Evolutionary conservation across 371 early-diverging fungal species (phyloP), one percentile per base, ranked within the genome.

Genomic region (Chytridiales sp.): DNA sequence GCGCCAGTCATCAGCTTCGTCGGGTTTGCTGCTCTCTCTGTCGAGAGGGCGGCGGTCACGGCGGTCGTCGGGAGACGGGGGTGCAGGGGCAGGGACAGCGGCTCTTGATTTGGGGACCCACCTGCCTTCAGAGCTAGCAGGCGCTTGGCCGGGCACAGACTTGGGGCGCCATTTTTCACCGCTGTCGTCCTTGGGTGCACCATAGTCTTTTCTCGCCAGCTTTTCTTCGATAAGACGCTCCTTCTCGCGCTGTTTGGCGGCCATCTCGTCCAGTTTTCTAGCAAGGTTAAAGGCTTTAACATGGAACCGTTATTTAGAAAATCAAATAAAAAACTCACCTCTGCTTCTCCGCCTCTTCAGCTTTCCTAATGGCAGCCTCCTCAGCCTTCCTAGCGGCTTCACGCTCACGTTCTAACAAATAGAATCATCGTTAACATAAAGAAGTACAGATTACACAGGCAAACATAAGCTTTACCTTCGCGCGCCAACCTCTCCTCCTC

Each of bases 201-300:
- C 11, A 38, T 9, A 9, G 38, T 17, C 11, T 38, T 8, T 8
- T 17, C 38, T 38, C 38, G 8, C 38, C 8, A 64, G 17, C 34
- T 61, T 64, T 30, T 65, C 66, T 46, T 74, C 74, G 29, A 56
- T 56, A 2, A 44, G 53, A 17, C 63, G 26, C 48, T 73, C 74
- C 9, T 64, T 51, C 54, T 77, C 75, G 8, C 64, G 56, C 43
- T 73, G 73, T 42, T 62, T 67, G 26, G 50, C 64, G 11, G 71
- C 60, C 27, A 59, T 52, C 49, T 76, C 78, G 49, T 74, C 75
- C 22, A 70, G 62, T 61, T 75, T 75, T 50, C 68, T 71, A 6
- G 21, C 11, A 43, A 48, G 9, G 42, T 26, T 17, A 19, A 3
- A 47, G 21, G 47, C 41, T 30, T 2, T 13, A 31, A n/a, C 32